Percentiles rank a stretch among this genome's conserved stretches.
phyloP scores from a whole-genome alignment of 805 yeast genomes.

The Schwanniomyces vanrijiae region DNA sequence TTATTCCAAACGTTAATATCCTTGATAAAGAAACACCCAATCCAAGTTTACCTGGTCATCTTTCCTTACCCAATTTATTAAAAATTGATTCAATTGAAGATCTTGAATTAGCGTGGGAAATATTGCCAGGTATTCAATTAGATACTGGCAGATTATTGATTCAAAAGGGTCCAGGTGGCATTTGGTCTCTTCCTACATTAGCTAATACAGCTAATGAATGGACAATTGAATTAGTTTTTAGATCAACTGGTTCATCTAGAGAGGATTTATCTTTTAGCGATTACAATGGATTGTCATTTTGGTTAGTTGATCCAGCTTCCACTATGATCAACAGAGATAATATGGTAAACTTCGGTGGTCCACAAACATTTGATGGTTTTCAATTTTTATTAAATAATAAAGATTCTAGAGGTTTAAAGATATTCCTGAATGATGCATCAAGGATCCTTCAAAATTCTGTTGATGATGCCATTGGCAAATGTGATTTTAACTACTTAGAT shows the following conservation, averaged over 20 bases:
- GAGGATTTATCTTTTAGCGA: slow-evolving; percentile 24
- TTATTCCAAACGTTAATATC: slow-evolving; percentile 5
- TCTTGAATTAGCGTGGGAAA: slow-evolving; percentile 28
- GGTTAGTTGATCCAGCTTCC: slow-evolving; percentile 41
- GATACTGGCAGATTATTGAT: slow-evolving; percentile 61
- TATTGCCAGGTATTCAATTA: slow-evolving; percentile 73
- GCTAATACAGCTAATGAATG: slow-evolving; percentile 34
- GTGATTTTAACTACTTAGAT: slow-evolving; percentile 60
- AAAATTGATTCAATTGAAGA: slow-evolving; percentile 20
- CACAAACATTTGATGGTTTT: slow-evolving; percentile 60
- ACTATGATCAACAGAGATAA: slow-evolving; percentile 13
- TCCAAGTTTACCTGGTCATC: slow-evolving; percentile 14
- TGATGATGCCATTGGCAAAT: slow-evolving; percentile 48
- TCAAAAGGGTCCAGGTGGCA: slow-evolving; percentile 12
- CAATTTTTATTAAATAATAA: slow-evolving; percentile 56
- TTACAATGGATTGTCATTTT: slow-evolving; percentile 59
- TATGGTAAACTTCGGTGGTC: slow-evolving; percentile 50
- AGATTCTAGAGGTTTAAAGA: slow-evolving; percentile 53
- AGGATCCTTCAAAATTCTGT: slow-evolving; percentile 28
- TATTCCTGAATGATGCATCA: slow-evolving; percentile 61
- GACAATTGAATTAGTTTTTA: slow-evolving; percentile 61
- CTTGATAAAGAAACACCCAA: slow-evolving; percentile 1
- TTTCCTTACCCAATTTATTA: slow-evolving; percentile 38
- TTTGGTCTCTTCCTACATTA: slow-evolving; percentile 20
- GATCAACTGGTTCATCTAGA: slow-evolving; percentile 51